Conservation (phyloP, 176 grass and related monocot genomes). For the Eleusine indica region DNA sequence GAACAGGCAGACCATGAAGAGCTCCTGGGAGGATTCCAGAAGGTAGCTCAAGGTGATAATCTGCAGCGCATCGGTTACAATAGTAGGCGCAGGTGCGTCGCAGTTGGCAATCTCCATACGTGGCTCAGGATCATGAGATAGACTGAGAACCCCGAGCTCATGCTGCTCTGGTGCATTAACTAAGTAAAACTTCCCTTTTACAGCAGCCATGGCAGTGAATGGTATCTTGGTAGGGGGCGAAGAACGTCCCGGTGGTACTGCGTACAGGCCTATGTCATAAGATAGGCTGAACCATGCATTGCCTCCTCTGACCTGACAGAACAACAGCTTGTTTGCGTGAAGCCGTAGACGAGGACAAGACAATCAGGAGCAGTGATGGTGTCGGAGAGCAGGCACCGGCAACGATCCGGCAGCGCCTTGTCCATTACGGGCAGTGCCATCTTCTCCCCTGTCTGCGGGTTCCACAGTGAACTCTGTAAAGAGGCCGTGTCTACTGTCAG, state of each 20-base stretch:
- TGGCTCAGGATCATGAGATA: neutral
- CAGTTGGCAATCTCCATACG: neutral
- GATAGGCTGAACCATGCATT: neutral
- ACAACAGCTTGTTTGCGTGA: neutral
- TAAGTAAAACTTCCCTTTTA: neutral
- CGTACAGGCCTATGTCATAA: neutral
- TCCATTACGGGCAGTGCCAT: neutral
- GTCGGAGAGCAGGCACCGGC: constrained; percentile 12
- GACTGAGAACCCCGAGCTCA: neutral
- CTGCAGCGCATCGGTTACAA: neutral
- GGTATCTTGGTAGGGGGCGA: neutral
- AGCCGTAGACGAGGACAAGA: constrained; percentile 1
- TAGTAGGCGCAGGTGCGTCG: neutral
- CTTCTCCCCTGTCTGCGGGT: constrained; percentile 21
- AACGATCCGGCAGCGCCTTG: neutral
- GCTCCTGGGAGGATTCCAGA: neutral
- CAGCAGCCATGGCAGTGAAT: neutral
- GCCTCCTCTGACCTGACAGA: neutral
- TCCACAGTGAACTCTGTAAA: neutral
- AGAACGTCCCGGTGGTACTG: neutral
- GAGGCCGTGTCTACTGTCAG: neutral
- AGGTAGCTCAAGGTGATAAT: neutral
- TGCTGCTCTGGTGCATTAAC: neutral
- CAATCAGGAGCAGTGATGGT: neutral
- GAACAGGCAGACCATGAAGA: constrained; percentile 23